A percentile compares a stretch with the other conserved stretches of the same genome.
These are phyloP conservation scores for Asterophora parasitica DNA, from an alignment of 768 basidiomycete species.

Conservation along the genomic window DNA sequence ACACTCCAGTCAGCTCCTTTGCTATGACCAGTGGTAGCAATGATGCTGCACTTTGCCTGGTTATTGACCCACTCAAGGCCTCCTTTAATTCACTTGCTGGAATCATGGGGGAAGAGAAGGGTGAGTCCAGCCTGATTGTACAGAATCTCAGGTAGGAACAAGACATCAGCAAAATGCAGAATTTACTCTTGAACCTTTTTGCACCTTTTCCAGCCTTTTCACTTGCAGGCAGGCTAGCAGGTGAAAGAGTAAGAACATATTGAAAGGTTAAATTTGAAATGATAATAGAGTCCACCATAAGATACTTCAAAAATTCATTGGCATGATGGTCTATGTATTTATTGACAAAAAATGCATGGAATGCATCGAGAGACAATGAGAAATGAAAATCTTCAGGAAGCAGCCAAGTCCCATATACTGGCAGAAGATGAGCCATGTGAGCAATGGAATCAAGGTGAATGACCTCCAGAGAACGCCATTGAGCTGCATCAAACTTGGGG, in stretches of 20 bases:
- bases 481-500: neutral
- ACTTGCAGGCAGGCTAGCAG: too few relatives aligned
- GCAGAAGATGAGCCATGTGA: slow-evolving; percentile 22
- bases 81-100: slow-evolving; percentile 17
- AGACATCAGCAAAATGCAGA: neutral
- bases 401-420: slow-evolving; percentile 15
- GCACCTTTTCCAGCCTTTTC: too few relatives aligned
- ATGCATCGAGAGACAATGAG: slow-evolving; percentile 18
- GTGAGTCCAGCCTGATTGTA: slow-evolving; percentile 17
- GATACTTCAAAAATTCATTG: slow-evolving; percentile 2
- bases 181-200: too few relatives aligned
- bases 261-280: too few relatives aligned
- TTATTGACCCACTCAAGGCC: slow-evolving; percentile 16
- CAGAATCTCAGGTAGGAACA: slow-evolving; percentile 9
- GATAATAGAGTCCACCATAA: too few relatives aligned
- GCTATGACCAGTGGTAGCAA: slow-evolving; percentile 11
- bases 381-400: slow-evolving; percentile 17
- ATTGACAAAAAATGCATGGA: slow-evolving; percentile 11
- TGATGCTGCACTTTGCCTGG: slow-evolving; percentile 14
- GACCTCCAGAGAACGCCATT: slow-evolving; percentile 5
- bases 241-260: too few relatives aligned
- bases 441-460: slow-evolving; percentile 19
- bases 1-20: slow-evolving; percentile 18
- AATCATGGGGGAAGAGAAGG: slow-evolving; percentile 11
- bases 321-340: slow-evolving; percentile 5